phyloP scores from a whole-genome alignment of 192 early-diverging fungal genomes.

The Phlyctochytrium planicorne region DNA sequence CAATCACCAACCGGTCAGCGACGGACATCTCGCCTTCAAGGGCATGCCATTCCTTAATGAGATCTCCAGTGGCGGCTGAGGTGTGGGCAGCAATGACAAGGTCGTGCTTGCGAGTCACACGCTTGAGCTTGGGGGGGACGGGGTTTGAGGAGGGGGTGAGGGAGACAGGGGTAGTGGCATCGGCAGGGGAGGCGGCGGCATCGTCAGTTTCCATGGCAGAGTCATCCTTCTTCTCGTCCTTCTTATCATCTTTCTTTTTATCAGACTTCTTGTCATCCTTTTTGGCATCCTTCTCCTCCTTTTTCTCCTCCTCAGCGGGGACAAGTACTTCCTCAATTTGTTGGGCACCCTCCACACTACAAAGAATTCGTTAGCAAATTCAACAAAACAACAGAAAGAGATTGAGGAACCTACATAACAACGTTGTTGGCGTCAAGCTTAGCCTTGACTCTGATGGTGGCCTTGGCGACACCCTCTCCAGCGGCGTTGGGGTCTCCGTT shows the following conservation, averaged over 20 bases:
- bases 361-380: not conserved
- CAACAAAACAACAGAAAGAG: conserved; percentile 8
- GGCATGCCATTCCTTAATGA: conserved; percentile 68
- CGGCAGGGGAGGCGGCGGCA: conserved; percentile 1
- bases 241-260: conserved; percentile 43
- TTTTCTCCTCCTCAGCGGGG: conserved; percentile 74
- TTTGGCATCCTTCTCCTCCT: conserved; percentile 42
- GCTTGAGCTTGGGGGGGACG: conserved; percentile 78
- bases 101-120: conserved; percentile 83
- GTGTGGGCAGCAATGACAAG: conserved; percentile 69
- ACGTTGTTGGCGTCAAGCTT: conserved; percentile 76
- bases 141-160: conserved; percentile 19
- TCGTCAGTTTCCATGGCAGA: conserved; percentile 36
- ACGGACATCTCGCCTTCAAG: conserved; percentile 82
- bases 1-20: conserved; percentile 84
- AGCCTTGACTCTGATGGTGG: conserved; percentile 90
- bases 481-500: conserved; percentile 45
- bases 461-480: conserved; percentile 58
- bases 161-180: not conserved
- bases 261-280: conserved; percentile 66
- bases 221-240: conserved; percentile 9
- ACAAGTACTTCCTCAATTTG: conserved; percentile 80
- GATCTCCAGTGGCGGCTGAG: conserved; percentile 55
- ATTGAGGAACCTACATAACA: conserved; percentile 20
- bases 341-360: conserved; percentile 75